Percentiles rank a stretch among this genome's conserved stretches.
These are phyloP conservation scores for Hortiboletus flavorubellus DNA, from an alignment of 768 basidiomycete genomes.

Conservation along the genomic window DNA sequence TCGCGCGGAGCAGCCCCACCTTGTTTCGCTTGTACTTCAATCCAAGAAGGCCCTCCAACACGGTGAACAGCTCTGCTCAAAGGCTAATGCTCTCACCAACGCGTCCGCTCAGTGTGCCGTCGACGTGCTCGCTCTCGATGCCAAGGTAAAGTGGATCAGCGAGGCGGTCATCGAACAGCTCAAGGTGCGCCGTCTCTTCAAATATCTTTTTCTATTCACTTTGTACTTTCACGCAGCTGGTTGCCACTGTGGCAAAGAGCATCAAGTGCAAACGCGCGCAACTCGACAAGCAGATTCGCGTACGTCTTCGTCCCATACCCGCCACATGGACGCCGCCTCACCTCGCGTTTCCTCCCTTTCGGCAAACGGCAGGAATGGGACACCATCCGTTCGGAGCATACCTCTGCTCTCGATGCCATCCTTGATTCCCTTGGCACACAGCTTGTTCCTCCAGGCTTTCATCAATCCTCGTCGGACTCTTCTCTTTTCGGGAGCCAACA, in stretches of 20 bases:
- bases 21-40: conserved; percentile 72
- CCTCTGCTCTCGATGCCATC: conserved; percentile 60
- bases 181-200: conserved; percentile 44
- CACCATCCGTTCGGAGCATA: conserved; percentile 51
- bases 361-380: conserved; percentile 64
- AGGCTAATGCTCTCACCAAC: conserved; percentile 60
- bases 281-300: conserved; percentile 60
- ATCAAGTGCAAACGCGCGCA: conserved; percentile 68
- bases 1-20: conserved; percentile 49
- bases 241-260: conserved; percentile 66
- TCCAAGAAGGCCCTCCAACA: conserved; percentile 82
- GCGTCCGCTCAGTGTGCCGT: conserved; percentile 62
- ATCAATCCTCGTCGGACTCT: conserved; percentile 60
- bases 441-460: conserved; percentile 74
- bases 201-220: too few relatives aligned
- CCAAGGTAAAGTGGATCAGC: conserved; percentile 75
- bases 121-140: conserved; percentile 74
- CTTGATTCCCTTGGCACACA: conserved; percentile 72
- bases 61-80: conserved; percentile 71
- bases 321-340: too few relatives aligned
- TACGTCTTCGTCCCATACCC: conserved; percentile 27
- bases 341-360: neutral
- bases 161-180: conserved; percentile 75
- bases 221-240: conserved; percentile 49
- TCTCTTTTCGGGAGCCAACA: conserved; percentile 81